Evolutionary conservation across 768 basidiomycete genomes (phyloP).

Genomic region (Pisolithus tinctorius): DNA sequence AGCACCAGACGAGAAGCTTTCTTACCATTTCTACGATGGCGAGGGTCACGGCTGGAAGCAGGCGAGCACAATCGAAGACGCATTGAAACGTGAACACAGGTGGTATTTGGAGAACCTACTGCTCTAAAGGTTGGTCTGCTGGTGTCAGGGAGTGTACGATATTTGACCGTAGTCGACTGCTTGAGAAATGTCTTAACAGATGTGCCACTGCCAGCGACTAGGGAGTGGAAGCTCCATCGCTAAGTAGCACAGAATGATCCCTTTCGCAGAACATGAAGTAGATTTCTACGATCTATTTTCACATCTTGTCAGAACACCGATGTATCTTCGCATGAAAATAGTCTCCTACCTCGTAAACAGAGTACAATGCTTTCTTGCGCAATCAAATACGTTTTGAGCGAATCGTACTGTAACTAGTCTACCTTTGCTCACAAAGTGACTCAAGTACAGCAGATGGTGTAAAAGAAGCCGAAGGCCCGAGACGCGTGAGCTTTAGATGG

Average conservation of each 20-base stretch:
- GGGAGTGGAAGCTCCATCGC: too few relatives aligned
- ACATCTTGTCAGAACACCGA: not conserved
- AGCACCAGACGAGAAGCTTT: constrained; percentile 14
- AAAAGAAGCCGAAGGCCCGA: not conserved
- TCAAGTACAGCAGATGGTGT: not conserved
- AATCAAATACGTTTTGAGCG: constrained; percentile 1
- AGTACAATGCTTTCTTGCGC: constrained; percentile 23
- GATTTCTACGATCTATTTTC: too few relatives aligned
- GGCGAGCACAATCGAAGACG: constrained; percentile 23
- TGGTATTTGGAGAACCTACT: constrained; percentile 25
- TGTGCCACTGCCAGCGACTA: too few relatives aligned
- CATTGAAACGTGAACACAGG: constrained; percentile 23
- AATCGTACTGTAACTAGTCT: constrained; percentile 5
- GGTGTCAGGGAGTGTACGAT: too few relatives aligned
- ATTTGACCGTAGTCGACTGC: too few relatives aligned
- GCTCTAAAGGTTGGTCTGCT: not conserved
- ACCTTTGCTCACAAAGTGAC: constrained; percentile 1
- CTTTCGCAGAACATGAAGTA: too few relatives aligned
- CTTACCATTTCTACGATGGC: constrained; percentile 30
- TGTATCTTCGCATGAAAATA: not conserved
- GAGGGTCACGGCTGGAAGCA: constrained; percentile 34
- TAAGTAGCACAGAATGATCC: too few relatives aligned
- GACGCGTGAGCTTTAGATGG: constrained; percentile 49
- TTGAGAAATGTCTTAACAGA: too few relatives aligned
- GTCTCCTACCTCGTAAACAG: constrained; percentile 12